Evolutionary conservation across 441 rosid genomes (phyloP), one percentile per base, ranked within the genome.

Genomic region (Euphorbia celastroides): DNA sequence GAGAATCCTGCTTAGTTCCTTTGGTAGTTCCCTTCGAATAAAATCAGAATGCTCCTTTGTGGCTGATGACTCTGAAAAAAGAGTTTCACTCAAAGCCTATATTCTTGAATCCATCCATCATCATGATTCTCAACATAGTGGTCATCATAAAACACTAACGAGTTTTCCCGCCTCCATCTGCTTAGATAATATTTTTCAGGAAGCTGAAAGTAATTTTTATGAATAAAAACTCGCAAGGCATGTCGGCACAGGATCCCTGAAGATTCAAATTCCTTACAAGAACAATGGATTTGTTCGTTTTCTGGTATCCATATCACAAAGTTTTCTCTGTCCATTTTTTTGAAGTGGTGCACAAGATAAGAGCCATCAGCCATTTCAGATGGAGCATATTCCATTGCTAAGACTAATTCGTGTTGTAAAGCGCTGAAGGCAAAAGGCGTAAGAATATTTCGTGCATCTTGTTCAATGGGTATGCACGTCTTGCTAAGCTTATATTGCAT

Each of bases 261-360:
- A 67, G 81, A 86, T 74, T 90, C 92, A 70, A 92, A 90, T 75
- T 86, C 96, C 83, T 90, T 90, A 72, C 96, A 92, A 0, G 98
- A 88, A 75, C 96, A 92, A 63, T 84, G 90, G 59, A 92, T 78
- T 61, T 88, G 92, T 66, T 86, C 93, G 32, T 83, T 90, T 67
- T 89, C 89, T 22, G 86, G 79, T 25, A 84, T 81, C 89, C 95
- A 86, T 58, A 84, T 65, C 55, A 88, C 93, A 66, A 82, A 81
- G 67, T 79, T 76, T 59, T 90, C 93, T 1, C 84, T 79, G 46
- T 93, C 98, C 86, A 90, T 78, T 81, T 88, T 90, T 83, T 88
- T 86, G 62, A 74, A 87, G 75, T 93, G 93, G 46, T 64, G 83
- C 62, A 88, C 75, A 60, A 87, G 80, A 81, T 77, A 88, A 17